These are phyloP conservation scores for Harringtonia aguacate DNA, from an alignment of 2,329 filamentous ascomycete genomes.

Conservation along the genomic window DNA sequence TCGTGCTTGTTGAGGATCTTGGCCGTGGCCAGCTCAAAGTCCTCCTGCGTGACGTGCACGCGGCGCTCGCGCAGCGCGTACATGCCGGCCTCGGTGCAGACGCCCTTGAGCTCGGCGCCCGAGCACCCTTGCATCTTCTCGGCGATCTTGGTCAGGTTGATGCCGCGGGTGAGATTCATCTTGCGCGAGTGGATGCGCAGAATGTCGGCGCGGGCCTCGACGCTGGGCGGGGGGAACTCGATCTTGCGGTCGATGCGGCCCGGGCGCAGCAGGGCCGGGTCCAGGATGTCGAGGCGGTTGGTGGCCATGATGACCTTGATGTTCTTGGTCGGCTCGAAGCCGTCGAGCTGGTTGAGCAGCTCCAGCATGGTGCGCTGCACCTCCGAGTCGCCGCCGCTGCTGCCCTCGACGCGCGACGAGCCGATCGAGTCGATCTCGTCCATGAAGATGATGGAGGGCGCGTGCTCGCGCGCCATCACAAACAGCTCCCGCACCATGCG, in stretches of 20 bases:
- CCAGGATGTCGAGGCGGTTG: constrained; percentile 93
- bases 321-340: constrained; percentile 98
- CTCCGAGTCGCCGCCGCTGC: constrained; percentile 90
- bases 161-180: constrained; percentile 96
- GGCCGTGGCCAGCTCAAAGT: constrained; percentile 95
- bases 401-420: constrained; percentile 91
- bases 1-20: constrained; percentile 99
- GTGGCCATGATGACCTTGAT: constrained; percentile 99
- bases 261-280: constrained; percentile 88
- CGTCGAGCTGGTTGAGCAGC: constrained; percentile 93
- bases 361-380: constrained; percentile 99
- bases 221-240: constrained; percentile 92
- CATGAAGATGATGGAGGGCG: constrained; percentile 99
- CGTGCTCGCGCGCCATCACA: constrained; percentile 97
- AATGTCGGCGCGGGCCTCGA: constrained; percentile 95
- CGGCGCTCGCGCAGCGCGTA: constrained; percentile 89
- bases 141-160: constrained; percentile 95
- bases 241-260: constrained; percentile 98
- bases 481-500: constrained; percentile 98
- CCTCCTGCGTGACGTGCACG: constrained; percentile 97
- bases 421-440: constrained; percentile 99
- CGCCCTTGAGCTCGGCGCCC: constrained; percentile 94
- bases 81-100: constrained; percentile 98
- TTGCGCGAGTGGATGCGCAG: constrained; percentile 93
- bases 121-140: constrained; percentile 99